These are phyloP conservation scores for Oryza nivara DNA, from an alignment of 176 grass and related monocot genomes.

Conservation along the genomic window DNA sequence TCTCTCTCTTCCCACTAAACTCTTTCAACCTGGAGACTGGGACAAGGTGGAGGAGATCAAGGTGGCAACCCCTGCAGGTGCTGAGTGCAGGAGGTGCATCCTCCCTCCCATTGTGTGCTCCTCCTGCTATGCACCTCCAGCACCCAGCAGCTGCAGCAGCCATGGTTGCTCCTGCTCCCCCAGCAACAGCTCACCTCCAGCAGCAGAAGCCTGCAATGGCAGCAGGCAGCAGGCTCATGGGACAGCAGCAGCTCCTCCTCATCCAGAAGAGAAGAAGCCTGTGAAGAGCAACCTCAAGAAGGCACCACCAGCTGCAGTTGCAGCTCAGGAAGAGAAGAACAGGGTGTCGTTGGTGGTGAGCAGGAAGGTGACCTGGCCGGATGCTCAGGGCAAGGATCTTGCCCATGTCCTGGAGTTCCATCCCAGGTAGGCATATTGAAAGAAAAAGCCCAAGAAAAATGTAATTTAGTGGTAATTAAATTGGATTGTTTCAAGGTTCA, in stretches of 20 bases:
- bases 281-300: constrained; percentile 24
- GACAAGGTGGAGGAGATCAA: not conserved
- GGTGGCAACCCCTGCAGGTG: not conserved
- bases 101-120: constrained; percentile 17
- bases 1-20: not conserved
- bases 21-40: not conserved
- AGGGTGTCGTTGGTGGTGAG: constrained; percentile 13
- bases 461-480: not conserved
- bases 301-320: not conserved
- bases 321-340: not conserved
- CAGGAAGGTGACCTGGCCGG: constrained; percentile 54
- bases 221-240: not conserved
- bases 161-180: not conserved
- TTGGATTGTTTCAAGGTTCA: not conserved
- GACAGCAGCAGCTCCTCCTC: not conserved
- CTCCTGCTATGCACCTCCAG: constrained; percentile 14
- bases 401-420: constrained; percentile 47
- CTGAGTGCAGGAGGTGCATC: not conserved
- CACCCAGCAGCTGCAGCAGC: not conserved
- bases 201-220: constrained; percentile 4
- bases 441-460: not conserved
- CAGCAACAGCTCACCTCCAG: not conserved
- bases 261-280: not conserved
- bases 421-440: constrained; percentile 24
- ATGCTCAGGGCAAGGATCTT: constrained; percentile 54